Percentiles rank a stretch among this genome's conserved stretches.
phyloP scores from a whole-genome alignment of 2,329 filamentous ascomycete genomes.

The Rutstroemia sydowiana region DNA sequence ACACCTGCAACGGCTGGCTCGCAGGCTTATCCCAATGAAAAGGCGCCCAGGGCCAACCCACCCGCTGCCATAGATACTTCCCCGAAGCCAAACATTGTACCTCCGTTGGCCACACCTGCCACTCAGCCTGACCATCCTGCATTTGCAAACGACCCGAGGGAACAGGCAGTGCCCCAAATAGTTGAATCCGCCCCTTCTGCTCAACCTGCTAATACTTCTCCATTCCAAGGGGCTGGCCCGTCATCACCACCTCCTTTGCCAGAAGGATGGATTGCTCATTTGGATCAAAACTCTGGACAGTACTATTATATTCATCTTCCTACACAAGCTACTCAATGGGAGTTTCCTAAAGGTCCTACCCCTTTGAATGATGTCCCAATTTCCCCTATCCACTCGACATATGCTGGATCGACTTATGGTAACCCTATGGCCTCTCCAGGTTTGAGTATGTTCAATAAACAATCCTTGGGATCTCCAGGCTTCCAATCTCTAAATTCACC shows the following conservation, averaged over 20 bases:
- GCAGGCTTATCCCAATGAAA: conserved; percentile 69
- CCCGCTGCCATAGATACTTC: conserved; percentile 24
- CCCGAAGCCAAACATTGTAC: conserved; percentile 31
- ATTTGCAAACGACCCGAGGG: conserved; percentile 76
- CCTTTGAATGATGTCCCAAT: conserved; percentile 75
- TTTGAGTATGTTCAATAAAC: conserved; percentile 45
- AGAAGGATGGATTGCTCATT: conserved; percentile 95
- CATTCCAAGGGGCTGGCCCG: conserved; percentile 48
- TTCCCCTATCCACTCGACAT: conserved; percentile 58
- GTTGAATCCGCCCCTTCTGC: conserved; percentile 22
- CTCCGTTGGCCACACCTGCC: conserved; percentile 29
- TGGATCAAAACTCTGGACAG: conserved; percentile 91
- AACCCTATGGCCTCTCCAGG: conserved; percentile 66
- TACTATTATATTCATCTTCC: conserved; percentile 98
- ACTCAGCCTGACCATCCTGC: conserved; percentile 71
- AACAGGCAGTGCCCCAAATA: conserved; percentile 20
- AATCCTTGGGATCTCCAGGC: conserved; percentile 46
- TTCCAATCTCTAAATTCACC: background rate
- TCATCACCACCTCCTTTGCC: conserved; percentile 86
- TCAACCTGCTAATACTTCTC: conserved; percentile 31
- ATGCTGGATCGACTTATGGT: conserved; percentile 55
- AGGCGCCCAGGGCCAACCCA: conserved; percentile 34
- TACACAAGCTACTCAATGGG: conserved; percentile 95
- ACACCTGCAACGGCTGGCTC: conserved; percentile 41
- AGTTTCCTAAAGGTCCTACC: conserved; percentile 93